These are phyloP conservation scores for Triticum urartu DNA, from an alignment of 176 grass and related monocot species.

Conservation along the genomic window DNA sequence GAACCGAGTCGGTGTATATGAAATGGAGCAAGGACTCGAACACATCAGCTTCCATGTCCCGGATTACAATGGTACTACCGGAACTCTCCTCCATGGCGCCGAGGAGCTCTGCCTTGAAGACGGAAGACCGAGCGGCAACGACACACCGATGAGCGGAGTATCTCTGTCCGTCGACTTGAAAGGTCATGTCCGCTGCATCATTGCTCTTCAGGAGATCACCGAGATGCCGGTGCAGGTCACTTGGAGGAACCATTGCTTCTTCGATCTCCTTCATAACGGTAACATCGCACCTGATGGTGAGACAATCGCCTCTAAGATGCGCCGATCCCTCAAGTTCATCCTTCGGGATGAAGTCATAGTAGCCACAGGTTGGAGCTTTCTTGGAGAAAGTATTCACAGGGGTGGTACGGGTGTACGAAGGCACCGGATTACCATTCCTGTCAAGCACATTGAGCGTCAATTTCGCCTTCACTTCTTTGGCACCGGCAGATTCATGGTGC, in stretches of 20 bases:
- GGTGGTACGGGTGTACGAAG: not conserved
- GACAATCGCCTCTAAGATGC: not conserved
- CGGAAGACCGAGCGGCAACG: not conserved
- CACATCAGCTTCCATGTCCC: conserved; percentile 1
- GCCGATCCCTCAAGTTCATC: not conserved
- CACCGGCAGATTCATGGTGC: not conserved
- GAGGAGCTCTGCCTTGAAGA: conserved; percentile 8
- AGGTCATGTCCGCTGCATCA: not conserved
- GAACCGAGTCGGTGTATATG: not conserved
- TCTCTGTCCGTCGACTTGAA: not conserved
- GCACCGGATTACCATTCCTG: not conserved
- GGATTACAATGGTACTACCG: not conserved
- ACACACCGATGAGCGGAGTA: not conserved
- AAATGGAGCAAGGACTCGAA: not conserved
- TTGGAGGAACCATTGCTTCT: not conserved
- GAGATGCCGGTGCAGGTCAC: not conserved
- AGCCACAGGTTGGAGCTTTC: not conserved
- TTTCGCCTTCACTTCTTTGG: not conserved
- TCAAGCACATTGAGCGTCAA: not conserved
- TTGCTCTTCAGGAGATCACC: not conserved
- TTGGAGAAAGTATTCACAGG: not conserved
- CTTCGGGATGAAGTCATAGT: not conserved
- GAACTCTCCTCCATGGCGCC: not conserved
- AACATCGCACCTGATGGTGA: not conserved
- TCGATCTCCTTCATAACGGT: not conserved